Evolutionary conservation across 1,284 basidiomycete genomes (phyloP), one percentile per base, ranked within the genome.

Genomic region (Erythrobasidium hasegawianum): DNA sequence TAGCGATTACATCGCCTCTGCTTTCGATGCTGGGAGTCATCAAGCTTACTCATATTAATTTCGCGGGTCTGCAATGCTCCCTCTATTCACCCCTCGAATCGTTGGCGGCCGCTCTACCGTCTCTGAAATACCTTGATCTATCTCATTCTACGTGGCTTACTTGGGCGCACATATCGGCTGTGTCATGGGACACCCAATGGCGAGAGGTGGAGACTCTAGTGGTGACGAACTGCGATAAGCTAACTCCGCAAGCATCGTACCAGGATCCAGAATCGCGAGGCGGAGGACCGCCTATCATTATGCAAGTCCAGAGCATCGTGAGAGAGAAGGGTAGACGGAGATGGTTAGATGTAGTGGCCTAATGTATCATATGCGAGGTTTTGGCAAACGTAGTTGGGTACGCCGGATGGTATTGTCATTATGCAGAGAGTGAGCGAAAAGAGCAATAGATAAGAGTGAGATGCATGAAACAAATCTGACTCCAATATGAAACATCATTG

Each of bases 301-400:
- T 64, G 24, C 61, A 64, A 43, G 53, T 54, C 14, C 52, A 38
- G 41, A 64, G 41, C 33, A 22, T 54, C 11, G 33, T 64, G 13
- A 29, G 54, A 14, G 61, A 43, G 22, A 43, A 41, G 16, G 61
- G 61, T n/a, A 64, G 53, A 16, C 24, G 33, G 2, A 43, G 39
- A 29, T 64, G 61, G 61, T 40, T 64, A 11, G 53, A 64, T 13
- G 33, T 64, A 27, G 29, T 57, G 11, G 61, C 61, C 5, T 64
- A 56, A 43, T 33, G 33, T 11, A 33, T 33, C 33, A 33, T n/a
- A n/a, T n/a, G n/a, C n/a, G n/a, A n/a, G n/a, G n/a, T n/a, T n/a
- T n/a, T n/a, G n/a, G n/a, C n/a, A n/a, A n/a, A n/a, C n/a, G n/a
- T n/a, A n/a, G n/a, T n/a, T n/a, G n/a, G n/a, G n/a, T n/a, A n/a